Conservation (phyloP, 2,329 filamentous ascomycete genomes). For the Neoarthrinium moseri region DNA sequence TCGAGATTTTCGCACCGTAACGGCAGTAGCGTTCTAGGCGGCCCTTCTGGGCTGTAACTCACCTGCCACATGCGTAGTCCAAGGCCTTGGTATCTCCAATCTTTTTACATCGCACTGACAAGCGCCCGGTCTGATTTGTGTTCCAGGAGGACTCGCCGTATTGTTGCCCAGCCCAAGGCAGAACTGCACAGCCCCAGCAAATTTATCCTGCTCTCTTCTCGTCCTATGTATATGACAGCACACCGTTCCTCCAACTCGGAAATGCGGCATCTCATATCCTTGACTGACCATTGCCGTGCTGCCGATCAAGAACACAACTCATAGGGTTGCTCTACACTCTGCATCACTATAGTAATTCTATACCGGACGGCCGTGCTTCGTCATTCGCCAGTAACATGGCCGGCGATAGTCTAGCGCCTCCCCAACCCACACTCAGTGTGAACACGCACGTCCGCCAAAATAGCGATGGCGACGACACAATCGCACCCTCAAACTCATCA, state of each 20-base stretch:
- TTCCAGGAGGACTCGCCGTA: too few relatives aligned
- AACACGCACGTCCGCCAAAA: conserved; percentile 24
- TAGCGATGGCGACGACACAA: conserved; percentile 25
- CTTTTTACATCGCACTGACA: too few relatives aligned
- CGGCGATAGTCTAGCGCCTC: conserved; percentile 21
- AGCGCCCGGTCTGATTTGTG: too few relatives aligned
- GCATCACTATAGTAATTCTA: neutral
- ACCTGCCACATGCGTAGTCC: conserved; percentile 6
- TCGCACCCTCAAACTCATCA: conserved; percentile 26
- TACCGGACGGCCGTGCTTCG: neutral
- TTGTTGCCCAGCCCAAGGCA: conserved; percentile 3
- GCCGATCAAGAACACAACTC: neutral
- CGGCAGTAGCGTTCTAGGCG: neutral
- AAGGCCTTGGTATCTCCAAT: conserved; percentile 2
- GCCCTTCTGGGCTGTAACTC: neutral
- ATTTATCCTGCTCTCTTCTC: neutral
- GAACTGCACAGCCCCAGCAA: neutral
- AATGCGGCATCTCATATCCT: conserved; percentile 4
- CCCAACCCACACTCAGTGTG: conserved; percentile 24
- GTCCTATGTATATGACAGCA: conserved; percentile 3
- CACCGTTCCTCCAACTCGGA: neutral
- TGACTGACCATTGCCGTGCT: conserved; percentile 2
- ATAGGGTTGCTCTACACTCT: neutral
- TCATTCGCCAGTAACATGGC: conserved; percentile 8
- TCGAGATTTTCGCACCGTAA: neutral